These are phyloP conservation scores for Panaeolus papilionaceus DNA, from an alignment of 768 basidiomycete species.

Conservation along the genomic window DNA sequence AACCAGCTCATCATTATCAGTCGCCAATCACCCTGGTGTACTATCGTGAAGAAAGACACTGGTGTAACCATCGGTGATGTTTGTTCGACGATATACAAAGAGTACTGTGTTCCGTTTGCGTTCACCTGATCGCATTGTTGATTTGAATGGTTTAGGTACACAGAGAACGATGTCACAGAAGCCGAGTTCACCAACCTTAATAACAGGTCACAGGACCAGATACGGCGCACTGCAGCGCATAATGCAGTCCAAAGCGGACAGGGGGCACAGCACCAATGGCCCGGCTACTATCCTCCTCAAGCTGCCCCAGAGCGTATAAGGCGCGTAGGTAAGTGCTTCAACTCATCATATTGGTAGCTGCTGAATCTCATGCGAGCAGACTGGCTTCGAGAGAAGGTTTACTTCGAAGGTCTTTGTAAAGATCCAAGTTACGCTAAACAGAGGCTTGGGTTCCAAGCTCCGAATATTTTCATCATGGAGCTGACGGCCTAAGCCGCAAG, in stretches of 20 bases:
- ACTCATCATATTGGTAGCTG: background rate
- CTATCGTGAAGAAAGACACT: conserved; percentile 68
- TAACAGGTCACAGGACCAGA: conserved; percentile 70
- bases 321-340: conserved; percentile 62
- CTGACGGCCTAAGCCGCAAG: conserved; percentile 46
- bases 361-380: conserved; percentile 44
- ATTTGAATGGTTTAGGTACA: conserved; percentile 54
- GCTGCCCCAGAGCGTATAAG: conserved; percentile 55
- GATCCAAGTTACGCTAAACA: conserved; percentile 63
- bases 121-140: background rate
- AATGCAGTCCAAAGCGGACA: conserved; percentile 34
- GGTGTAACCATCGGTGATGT: conserved; percentile 83
- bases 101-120: conserved; percentile 55
- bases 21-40: conserved; percentile 77
- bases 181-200: conserved; percentile 66
- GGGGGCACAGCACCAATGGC: conserved; percentile 31
- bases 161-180: conserved; percentile 70
- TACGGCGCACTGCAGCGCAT: conserved; percentile 63
- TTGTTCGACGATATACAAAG: conserved; percentile 72
- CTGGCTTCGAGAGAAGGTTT: conserved; percentile 77
- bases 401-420: conserved; percentile 67
- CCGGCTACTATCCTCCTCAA: conserved; percentile 55
- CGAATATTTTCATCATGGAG: conserved; percentile 81
- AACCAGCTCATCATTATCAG: conserved; percentile 64
- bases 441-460: conserved; percentile 77